Evolutionary conservation across 495 filamentous ascomycete genomes (phyloP).

Genomic region (Sordaria brevicollis): DNA sequence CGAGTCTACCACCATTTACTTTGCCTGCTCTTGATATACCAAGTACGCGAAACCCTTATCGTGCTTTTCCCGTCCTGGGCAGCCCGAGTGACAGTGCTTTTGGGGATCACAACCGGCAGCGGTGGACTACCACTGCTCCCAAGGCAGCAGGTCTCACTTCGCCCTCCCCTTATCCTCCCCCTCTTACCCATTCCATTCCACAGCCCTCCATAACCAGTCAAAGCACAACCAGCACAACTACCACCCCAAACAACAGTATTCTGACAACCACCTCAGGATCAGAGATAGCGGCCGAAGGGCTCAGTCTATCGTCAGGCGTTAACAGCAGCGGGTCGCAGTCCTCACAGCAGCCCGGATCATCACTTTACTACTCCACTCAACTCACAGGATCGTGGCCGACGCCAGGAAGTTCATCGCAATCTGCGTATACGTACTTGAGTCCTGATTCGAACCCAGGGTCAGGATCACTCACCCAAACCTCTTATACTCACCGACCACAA

Average conservation of each 20-base stretch:
- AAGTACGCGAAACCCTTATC: constrained; percentile 29
- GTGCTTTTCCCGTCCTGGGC: constrained; percentile 10
- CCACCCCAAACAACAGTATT: constrained; percentile 38
- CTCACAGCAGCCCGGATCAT: constrained; percentile 34
- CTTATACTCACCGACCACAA: constrained; percentile 10
- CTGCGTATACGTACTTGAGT: constrained; percentile 45
- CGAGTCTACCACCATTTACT: constrained; percentile 46
- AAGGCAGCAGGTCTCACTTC: background rate
- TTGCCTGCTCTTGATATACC: constrained; percentile 44
- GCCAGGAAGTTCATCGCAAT: constrained; percentile 38
- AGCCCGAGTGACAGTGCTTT: constrained; percentile 3
- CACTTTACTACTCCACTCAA: constrained; percentile 38
- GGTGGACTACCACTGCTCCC: constrained; percentile 2
- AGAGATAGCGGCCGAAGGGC: constrained; percentile 41
- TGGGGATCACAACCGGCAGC: constrained; percentile 3
- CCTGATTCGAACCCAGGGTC: constrained; percentile 27
- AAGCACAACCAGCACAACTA: constrained; percentile 46
- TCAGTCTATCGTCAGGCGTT: constrained; percentile 51
- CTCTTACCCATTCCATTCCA: constrained; percentile 34
- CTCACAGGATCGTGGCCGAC: constrained; percentile 40
- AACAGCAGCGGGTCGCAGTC: constrained; percentile 43
- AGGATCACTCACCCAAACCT: constrained; percentile 11
- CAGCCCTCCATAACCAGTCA: constrained; percentile 43
- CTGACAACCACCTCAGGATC: constrained; percentile 30
- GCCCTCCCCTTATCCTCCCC: constrained; percentile 20